These are phyloP conservation scores for Globisporangium middletonii DNA, from an alignment of 352 stramenopile genomes.

Conservation along the genomic window DNA sequence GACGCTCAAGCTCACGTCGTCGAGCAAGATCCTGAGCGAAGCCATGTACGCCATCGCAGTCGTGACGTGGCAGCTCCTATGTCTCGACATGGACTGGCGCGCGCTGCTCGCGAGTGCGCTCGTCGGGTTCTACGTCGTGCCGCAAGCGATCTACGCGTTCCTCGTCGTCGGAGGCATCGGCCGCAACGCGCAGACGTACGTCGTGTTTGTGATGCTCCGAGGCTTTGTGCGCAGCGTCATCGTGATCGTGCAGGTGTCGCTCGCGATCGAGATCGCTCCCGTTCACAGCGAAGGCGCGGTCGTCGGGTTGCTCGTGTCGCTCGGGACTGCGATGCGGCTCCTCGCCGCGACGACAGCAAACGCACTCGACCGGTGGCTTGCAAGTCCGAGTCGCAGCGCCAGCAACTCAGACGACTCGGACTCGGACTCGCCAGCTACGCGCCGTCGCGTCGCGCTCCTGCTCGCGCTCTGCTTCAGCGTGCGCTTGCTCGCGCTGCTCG, in stretches of 20 bases:
- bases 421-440: slow-evolving; percentile 6
- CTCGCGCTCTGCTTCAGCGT: slow-evolving; percentile 37
- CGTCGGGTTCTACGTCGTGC: slow-evolving; percentile 27
- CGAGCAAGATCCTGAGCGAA: slow-evolving; percentile 41
- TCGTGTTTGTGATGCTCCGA: slow-evolving; percentile 28
- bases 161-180: slow-evolving; percentile 21
- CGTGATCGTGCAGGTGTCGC: slow-evolving; percentile 28
- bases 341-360: slow-evolving; percentile 41
- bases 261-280: slow-evolving; percentile 48
- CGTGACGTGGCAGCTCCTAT: slow-evolving; percentile 38
- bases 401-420: slow-evolving; percentile 1
- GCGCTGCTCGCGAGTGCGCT: slow-evolving; percentile 20
- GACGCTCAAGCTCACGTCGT: slow-evolving; percentile 30
- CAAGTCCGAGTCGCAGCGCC: slow-evolving; percentile 4
- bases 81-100: slow-evolving; percentile 43
- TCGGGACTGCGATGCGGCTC: slow-evolving; percentile 44
- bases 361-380: slow-evolving; percentile 32
- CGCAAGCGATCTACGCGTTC: slow-evolving; percentile 32
- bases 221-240: slow-evolving; percentile 34
- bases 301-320: slow-evolving; percentile 44
- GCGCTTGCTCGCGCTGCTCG: slow-evolving; percentile 30
- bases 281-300: slow-evolving; percentile 47
- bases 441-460: slow-evolving; percentile 24
- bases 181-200: slow-evolving; percentile 29
- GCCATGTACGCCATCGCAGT: slow-evolving; percentile 34